Percentiles rank a stretch among this genome's conserved stretches.
Evolutionary conservation across 2,329 filamentous ascomycete genomes (phyloP).

Genomic region (Aulographum hederae): DNA sequence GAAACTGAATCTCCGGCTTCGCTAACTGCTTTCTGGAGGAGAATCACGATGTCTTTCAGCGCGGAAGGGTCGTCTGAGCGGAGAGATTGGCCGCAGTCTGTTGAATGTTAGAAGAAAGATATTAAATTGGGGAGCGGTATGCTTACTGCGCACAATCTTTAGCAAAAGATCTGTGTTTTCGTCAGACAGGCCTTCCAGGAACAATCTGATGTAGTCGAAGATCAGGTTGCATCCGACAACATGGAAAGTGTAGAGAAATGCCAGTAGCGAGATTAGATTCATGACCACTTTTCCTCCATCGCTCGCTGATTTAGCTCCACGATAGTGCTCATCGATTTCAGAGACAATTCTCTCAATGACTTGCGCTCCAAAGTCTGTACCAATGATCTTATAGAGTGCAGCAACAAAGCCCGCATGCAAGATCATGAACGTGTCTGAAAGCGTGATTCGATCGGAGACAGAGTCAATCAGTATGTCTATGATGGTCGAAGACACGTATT

Average conservation of each 20-base stretch:
- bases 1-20: constrained; percentile 53
- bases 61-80: constrained; percentile 76
- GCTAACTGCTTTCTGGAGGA: constrained; percentile 55
- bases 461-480: constrained; percentile 63
- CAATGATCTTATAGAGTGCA: constrained; percentile 71
- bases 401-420: constrained; percentile 80
- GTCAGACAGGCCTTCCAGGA: constrained; percentile 35
- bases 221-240: constrained; percentile 66
- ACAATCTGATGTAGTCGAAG: constrained; percentile 75
- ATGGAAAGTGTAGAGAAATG: constrained; percentile 84
- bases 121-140: constrained; percentile 5
- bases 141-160: constrained; percentile 39
- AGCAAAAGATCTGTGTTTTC: constrained; percentile 8
- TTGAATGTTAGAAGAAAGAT: constrained; percentile 5
- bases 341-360: constrained; percentile 63
- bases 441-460: constrained; percentile 56
- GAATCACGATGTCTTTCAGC: constrained; percentile 71
- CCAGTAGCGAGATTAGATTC: constrained; percentile 67
- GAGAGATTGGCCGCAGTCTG: constrained; percentile 58
- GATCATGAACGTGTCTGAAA: constrained; percentile 81
- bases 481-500: constrained; percentile 67
- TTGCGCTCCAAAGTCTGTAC: constrained; percentile 77
- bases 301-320: not conserved
- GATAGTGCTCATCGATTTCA: constrained; percentile 50
- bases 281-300: constrained; percentile 39